phyloP scores from a whole-genome alignment of 2,329 filamentous ascomycete species.

The Fusarium hostae region DNA sequence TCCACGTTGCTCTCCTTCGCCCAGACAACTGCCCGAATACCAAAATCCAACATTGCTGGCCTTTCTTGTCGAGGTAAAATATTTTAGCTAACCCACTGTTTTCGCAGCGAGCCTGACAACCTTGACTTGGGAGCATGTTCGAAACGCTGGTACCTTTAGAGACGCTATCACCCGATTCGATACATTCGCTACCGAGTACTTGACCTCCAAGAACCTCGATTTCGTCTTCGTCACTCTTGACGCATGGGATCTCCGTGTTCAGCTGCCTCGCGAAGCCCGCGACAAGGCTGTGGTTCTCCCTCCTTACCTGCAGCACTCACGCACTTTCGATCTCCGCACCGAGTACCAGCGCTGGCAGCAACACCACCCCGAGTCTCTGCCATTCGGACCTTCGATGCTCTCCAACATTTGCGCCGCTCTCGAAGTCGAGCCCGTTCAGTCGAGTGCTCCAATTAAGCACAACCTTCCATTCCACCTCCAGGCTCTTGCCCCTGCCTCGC shows the following conservation, averaged over 20 bases:
- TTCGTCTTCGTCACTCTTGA: slow-evolving; percentile 99
- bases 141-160: slow-evolving; percentile 95
- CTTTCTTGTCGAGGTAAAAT: slow-evolving; percentile 5
- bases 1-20: slow-evolving; percentile 31
- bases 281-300: slow-evolving; percentile 98
- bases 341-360: slow-evolving; percentile 99
- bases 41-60: slow-evolving; percentile 11
- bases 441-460: slow-evolving; percentile 97
- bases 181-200: slow-evolving; percentile 89
- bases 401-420: slow-evolving; percentile 98
- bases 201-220: slow-evolving; percentile 90
- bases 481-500: slow-evolving; percentile 92
- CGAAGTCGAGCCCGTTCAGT: slow-evolving; percentile 97
- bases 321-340: slow-evolving; percentile 94
- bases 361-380: slow-evolving; percentile 96
- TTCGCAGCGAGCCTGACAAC: slow-evolving; percentile 90
- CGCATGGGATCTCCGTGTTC: slow-evolving; percentile 97
- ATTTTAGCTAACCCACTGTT: slow-evolving; percentile 32
- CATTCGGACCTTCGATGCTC: slow-evolving; percentile 94
- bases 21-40: slow-evolving; percentile 21
- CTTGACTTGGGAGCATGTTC: slow-evolving; percentile 98
- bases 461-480: slow-evolving; percentile 98
- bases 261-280: slow-evolving; percentile 95
- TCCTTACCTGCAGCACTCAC: slow-evolving; percentile 96
- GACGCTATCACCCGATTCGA: slow-evolving; percentile 97